Conservation (phyloP, 306 rosid genomes). For the Psophocarpus tetragonolobus region DNA sequence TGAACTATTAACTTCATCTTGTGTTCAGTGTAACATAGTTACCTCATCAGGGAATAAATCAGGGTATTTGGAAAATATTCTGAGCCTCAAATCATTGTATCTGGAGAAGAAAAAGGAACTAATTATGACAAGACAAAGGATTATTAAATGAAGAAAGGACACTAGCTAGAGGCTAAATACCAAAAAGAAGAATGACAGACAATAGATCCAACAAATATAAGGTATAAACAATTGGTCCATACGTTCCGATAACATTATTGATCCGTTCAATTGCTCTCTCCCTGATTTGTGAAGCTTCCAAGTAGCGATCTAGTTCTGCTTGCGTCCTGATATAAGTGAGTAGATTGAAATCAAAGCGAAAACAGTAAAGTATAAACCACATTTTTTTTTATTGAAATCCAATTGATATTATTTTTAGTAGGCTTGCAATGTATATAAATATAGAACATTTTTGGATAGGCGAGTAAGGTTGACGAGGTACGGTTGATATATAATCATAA, state of each 20-base stretch:
- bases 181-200: conserved; percentile 18
- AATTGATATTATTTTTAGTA: not conserved
- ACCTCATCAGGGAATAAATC: conserved; percentile 94
- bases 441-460: not conserved
- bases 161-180: conserved; percentile 5
- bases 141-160: conserved; percentile 21
- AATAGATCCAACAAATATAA: conserved; percentile 29
- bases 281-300: conserved; percentile 95
- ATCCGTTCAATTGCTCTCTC: conserved; percentile 88
- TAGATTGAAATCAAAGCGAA: not conserved
- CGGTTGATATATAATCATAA: conserved; percentile 65
- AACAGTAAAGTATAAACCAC: not conserved
- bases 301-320: conserved; percentile 86
- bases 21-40: conserved; percentile 23
- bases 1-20: not conserved
- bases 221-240: conserved; percentile 45
- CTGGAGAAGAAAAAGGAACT: conserved; percentile 48
- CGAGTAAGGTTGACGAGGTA: conserved; percentile 95
- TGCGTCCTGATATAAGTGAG: conserved; percentile 60
- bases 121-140: conserved; percentile 10
- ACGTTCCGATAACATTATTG: conserved; percentile 92
- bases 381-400: not conserved
- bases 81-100: conserved; percentile 78
- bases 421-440: conserved; percentile 5
- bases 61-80: conserved; percentile 91